Evolutionary conservation across 1,284 basidiomycete species (phyloP).

Genomic region (Puccinia hordei): DNA sequence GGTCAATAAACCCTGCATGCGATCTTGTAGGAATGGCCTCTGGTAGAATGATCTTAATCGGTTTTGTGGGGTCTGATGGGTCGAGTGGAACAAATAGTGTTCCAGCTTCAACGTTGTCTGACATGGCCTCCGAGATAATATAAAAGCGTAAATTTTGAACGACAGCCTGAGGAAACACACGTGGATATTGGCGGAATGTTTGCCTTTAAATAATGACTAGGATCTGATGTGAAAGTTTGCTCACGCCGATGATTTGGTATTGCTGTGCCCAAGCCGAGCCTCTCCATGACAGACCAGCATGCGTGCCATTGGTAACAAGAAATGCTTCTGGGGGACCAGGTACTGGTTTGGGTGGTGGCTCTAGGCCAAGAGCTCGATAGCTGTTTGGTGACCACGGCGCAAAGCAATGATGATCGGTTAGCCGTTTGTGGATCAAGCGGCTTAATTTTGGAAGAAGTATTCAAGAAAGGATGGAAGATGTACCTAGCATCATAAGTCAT

Average conservation of each 20-base stretch:
- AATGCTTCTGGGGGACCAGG: conserved; percentile 38
- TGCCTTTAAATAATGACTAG: neutral
- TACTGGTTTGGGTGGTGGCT: conserved; percentile 37
- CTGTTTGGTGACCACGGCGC: neutral
- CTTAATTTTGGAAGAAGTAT: neutral
- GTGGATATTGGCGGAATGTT: neutral
- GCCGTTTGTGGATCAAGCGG: neutral
- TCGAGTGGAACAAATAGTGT: conserved; percentile 39
- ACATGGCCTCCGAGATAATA: conserved; percentile 16
- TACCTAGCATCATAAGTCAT: conserved; percentile 47
- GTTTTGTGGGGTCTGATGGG: conserved; percentile 27
- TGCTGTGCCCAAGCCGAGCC: conserved; percentile 47
- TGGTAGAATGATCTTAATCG: conserved; percentile 9
- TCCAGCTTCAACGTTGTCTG: conserved; percentile 41
- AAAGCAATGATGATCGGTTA: neutral
- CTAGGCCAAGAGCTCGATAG: conserved; percentile 10
- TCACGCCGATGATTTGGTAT: conserved; percentile 41
- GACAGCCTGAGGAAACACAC: conserved; percentile 3
- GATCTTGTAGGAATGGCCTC: conserved; percentile 2
- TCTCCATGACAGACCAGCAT: conserved; percentile 38
- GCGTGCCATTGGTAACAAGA: conserved; percentile 29
- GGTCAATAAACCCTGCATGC: conserved; percentile 31
- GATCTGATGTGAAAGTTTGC: neutral
- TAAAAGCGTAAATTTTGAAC: conserved; percentile 3
- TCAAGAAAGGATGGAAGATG: neutral